phyloP scores from a whole-genome alignment of 305 asterid species.

The Fraxinus angustifolia region DNA sequence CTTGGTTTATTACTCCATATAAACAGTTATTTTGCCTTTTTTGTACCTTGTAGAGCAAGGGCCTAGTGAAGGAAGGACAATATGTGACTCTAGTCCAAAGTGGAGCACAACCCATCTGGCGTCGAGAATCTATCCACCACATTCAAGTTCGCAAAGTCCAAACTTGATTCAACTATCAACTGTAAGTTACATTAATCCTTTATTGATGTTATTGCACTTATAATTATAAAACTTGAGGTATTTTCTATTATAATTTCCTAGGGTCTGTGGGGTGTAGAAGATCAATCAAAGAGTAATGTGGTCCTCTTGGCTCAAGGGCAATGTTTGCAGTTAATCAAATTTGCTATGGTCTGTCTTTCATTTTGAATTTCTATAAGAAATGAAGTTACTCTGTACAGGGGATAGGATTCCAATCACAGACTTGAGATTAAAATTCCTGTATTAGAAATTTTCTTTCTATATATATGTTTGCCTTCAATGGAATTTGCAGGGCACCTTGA shows the following conservation, averaged over 20 bases:
- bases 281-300: neutral
- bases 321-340: neutral
- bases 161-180: constrained; percentile 34
- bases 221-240: neutral
- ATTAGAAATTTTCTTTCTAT: neutral
- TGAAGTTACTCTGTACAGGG: neutral
- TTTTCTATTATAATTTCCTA: neutral
- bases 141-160: constrained; percentile 77
- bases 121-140: constrained; percentile 74
- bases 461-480: neutral
- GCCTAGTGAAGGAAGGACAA: constrained; percentile 69
- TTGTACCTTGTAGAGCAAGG: constrained; percentile 49
- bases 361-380: neutral
- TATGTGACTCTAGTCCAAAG: constrained; percentile 91
- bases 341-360: neutral
- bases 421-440: neutral
- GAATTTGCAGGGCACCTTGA: neutral
- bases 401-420: neutral
- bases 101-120: constrained; percentile 98
- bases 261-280: neutral
- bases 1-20: neutral
- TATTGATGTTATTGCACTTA: neutral
- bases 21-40: neutral
- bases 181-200: neutral
- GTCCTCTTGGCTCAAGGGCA: neutral